These are phyloP conservation scores for Colletotrichum neosansevieriae DNA, from an alignment of 2,329 filamentous ascomycete genomes.

Conservation along the genomic window DNA sequence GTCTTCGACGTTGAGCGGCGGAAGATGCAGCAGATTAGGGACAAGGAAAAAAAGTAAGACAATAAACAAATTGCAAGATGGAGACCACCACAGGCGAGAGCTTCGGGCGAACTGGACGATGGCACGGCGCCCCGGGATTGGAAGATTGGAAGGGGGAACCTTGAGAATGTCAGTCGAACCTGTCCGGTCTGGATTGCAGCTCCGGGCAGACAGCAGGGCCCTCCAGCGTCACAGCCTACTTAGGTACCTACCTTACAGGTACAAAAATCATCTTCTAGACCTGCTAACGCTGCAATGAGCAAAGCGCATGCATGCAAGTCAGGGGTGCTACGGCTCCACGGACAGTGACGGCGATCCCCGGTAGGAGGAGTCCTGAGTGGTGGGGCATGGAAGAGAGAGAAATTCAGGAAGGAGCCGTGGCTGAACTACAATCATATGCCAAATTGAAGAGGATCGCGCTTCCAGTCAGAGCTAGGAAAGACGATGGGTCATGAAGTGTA, in stretches of 20 bases:
- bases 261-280: constrained; percentile 18
- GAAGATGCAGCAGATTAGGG: constrained; percentile 10
- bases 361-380: constrained; percentile 30
- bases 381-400: constrained; percentile 29
- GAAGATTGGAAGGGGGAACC: constrained; percentile 36
- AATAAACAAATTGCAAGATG: constrained; percentile 29
- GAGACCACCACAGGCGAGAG: constrained; percentile 8
- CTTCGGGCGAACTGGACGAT: constrained; percentile 9
- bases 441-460: constrained; percentile 10
- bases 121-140: constrained; percentile 22
- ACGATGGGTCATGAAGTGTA: constrained; percentile 5
- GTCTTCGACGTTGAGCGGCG: constrained; percentile 17
- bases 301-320: constrained; percentile 35
- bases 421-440: constrained; percentile 41
- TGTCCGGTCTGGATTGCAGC: constrained; percentile 20
- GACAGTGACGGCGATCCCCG: constrained; percentile 34
- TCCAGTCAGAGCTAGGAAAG: background rate
- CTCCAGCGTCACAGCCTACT: background rate
- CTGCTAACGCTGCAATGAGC: constrained; percentile 26
- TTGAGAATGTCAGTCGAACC: constrained; percentile 37
- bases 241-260: background rate
- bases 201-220: constrained; percentile 9
- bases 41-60: constrained; percentile 18
- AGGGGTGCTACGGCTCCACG: constrained; percentile 34
- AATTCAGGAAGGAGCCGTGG: constrained; percentile 38